Evolutionary conservation across 1,284 basidiomycete species (phyloP).

Genomic region (Puccinia triticina): DNA sequence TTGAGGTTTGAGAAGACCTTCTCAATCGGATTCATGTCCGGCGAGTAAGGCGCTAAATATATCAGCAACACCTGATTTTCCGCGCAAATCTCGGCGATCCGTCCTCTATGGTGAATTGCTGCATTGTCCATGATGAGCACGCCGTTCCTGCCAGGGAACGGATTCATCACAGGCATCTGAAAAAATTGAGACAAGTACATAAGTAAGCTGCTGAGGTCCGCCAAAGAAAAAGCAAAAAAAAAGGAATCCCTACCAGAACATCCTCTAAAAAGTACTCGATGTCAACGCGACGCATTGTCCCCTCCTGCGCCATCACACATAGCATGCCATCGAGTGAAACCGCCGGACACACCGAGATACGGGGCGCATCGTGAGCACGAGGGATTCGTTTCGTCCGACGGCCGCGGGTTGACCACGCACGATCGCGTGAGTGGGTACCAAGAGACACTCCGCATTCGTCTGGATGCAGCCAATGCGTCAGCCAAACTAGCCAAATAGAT

Average conservation of each 20-base stretch:
- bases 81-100: background rate
- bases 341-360: background rate
- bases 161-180: constrained; percentile 6
- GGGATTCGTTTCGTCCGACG: background rate
- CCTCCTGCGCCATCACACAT: background rate
- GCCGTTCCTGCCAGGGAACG: background rate
- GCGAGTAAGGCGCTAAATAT: background rate
- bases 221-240: background rate
- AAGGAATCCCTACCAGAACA: background rate
- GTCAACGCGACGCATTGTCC: background rate
- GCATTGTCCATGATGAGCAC: background rate
- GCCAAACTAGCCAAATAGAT: too few relatives aligned
- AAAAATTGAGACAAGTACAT: too few relatives aligned
- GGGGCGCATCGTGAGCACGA: background rate
- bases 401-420: background rate
- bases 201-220: background rate
- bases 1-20: constrained; percentile 8
- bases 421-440: background rate
- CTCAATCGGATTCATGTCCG: constrained; percentile 9
- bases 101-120: background rate
- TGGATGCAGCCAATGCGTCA: background rate
- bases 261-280: background rate
- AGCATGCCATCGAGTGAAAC: background rate
- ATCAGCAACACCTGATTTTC: background rate
- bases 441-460: background rate